A percentile compares a stretch with the other conserved stretches of the same genome.
Conservation (phyloP, 2,329 filamentous ascomycete genomes). For the Fusarium avenaceum region DNA sequence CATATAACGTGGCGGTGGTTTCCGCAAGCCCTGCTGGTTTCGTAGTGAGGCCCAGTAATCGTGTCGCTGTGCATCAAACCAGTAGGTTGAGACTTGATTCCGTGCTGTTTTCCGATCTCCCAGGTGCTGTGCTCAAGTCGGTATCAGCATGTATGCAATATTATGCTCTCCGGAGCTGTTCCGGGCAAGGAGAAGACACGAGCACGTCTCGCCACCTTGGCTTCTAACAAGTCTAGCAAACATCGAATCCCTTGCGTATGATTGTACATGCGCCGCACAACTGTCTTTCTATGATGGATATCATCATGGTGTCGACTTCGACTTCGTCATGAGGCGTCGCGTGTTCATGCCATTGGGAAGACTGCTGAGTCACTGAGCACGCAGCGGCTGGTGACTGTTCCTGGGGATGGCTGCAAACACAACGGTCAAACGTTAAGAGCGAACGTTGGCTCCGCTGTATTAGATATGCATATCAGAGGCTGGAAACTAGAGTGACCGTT, state of each 20-base stretch:
- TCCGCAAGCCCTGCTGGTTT: constrained; percentile 42
- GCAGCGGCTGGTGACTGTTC: not conserved
- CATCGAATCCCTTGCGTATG: constrained; percentile 44
- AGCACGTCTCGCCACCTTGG: constrained; percentile 20
- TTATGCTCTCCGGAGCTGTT: constrained; percentile 40
- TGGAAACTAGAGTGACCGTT: constrained; percentile 14
- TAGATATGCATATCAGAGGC: constrained; percentile 22
- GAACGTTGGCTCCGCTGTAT: constrained; percentile 29
- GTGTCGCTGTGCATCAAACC: constrained; percentile 33
- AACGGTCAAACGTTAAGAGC: constrained; percentile 42
- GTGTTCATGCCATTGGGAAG: constrained; percentile 16
- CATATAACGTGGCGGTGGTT: constrained; percentile 39
- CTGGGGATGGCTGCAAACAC: constrained; percentile 31
- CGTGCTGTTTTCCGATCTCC: constrained; percentile 28
- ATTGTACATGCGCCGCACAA: constrained; percentile 14
- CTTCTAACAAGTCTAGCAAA: constrained; percentile 21
- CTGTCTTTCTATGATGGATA: constrained; percentile 38
- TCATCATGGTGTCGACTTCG: constrained; percentile 41
- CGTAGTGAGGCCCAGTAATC: constrained; percentile 41
- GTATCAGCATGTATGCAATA: constrained; percentile 11
- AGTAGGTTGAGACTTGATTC: constrained; percentile 28
- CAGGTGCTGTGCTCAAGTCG: constrained; percentile 19
- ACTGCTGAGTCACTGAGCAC: constrained; percentile 2
- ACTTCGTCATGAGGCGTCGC: constrained; percentile 24
- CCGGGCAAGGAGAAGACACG: constrained; percentile 23